Base-by-base conservation (phyloP, 805 yeast genomes). In the Nakazawaea wyomingensis region DNA sequence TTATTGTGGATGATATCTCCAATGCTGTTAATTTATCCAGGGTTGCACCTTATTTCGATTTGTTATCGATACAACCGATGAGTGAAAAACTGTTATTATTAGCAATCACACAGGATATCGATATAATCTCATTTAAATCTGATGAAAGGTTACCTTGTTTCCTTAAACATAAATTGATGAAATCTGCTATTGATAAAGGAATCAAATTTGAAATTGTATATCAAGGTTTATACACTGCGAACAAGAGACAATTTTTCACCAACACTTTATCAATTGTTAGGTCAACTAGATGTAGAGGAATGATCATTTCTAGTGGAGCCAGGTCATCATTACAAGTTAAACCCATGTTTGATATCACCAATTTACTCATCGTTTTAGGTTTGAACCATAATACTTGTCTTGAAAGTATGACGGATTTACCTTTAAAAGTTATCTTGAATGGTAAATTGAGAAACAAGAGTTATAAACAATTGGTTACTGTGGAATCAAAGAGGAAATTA, bases 111-210 rank as follows among this genome's bases (percentile, higher is more conserved):
- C 78, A 79, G 45, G 96, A 89, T 46, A 70, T 90, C 34, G 98
- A 93, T 62, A 47, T 93, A 20, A 74, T 93, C 16, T 79, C 96
- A 1, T 72, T 93, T 43, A 80, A 84, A 41, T 74, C 83, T 57
- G 63, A 74, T 20, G 66, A 70, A 34, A 74, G 86, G 45, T 62
- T 88, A 37, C 91, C 95, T 0, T 81, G 78, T 49, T 86, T 80
- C 57, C 65, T 93, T 50, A 84, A 84, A 53, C 96, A 89, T 64
- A 88, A 89, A 53, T 78, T 87, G 1, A 71, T 88, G 7, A 85
- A 96, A 34, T 79, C 88, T 33, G 96, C 95, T 1, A 70, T 86
- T 3, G 82, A 82, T 16, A 75, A 88, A 39, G 98, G 98, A 2
- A 74, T 88, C 20, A 78, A 79, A 50, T 75, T 93, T 49, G 99